These are phyloP conservation scores for Coemansia sp. DNA, from an alignment of 192 early-diverging fungal species.

Conservation along the genomic window DNA sequence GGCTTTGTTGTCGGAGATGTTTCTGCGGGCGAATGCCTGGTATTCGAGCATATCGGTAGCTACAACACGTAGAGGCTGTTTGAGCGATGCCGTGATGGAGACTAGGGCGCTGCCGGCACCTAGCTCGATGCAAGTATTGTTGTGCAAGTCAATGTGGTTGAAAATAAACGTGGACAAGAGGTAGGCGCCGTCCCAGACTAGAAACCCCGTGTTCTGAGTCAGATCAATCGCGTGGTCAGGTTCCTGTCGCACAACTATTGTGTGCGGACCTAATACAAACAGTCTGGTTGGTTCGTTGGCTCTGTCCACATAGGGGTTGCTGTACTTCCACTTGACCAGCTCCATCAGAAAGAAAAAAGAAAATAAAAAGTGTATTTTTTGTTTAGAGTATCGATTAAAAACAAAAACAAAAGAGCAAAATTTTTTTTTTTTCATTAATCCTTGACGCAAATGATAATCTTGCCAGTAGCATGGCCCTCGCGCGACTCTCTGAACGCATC, in stretches of 20 bases:
- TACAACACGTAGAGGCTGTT: slow-evolving; percentile 1
- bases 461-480: slow-evolving; percentile 57
- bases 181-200: slow-evolving; percentile 39
- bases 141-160: background rate
- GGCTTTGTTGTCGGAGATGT: slow-evolving; percentile 9
- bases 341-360: slow-evolving; percentile 10
- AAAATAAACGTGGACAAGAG: slow-evolving; percentile 22
- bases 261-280: slow-evolving; percentile 32
- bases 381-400: background rate
- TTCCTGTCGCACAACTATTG: slow-evolving; percentile 14
- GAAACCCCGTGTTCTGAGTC: slow-evolving; percentile 25
- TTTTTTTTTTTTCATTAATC: slow-evolving; percentile 6
- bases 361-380: background rate
- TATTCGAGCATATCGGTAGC: slow-evolving; percentile 28
- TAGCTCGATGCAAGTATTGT: slow-evolving; percentile 23
- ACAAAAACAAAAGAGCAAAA: background rate
- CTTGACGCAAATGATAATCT: slow-evolving; percentile 54
- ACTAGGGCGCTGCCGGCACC: slow-evolving; percentile 28
- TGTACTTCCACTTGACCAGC: slow-evolving; percentile 27
- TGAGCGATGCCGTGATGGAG: slow-evolving; percentile 13
- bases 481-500: slow-evolving; percentile 43
- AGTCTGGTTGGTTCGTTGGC: slow-evolving; percentile 5
- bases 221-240: slow-evolving; percentile 11
- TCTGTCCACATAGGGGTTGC: slow-evolving; percentile 23
- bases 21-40: slow-evolving; percentile 6